Percentiles rank a stretch among this genome's conserved stretches.
Evolutionary conservation across 495 filamentous ascomycete species (phyloP).

Genomic region (Thozetella sp.): DNA sequence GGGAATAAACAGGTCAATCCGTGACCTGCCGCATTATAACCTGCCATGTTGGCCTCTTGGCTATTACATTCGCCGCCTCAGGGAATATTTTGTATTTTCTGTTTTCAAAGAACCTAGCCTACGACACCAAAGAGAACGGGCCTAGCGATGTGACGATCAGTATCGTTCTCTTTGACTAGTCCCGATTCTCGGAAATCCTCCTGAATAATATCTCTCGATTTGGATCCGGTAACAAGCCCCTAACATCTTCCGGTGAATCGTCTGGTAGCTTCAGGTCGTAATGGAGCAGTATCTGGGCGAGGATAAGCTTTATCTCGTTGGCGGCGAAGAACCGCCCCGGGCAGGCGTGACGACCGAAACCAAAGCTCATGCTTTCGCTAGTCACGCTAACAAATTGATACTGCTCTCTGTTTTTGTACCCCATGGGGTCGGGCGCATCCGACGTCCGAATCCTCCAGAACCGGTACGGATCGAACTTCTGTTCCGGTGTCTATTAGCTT

Average conservation of each 20-base stretch:
- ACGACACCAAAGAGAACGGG: too few relatives aligned
- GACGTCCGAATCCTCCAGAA: slow-evolving; percentile 38
- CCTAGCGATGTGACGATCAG: too few relatives aligned
- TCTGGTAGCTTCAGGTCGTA: slow-evolving; percentile 37
- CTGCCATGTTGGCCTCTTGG: too few relatives aligned
- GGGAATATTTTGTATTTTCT: too few relatives aligned
- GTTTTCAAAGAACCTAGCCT: too few relatives aligned
- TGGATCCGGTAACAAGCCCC: slow-evolving; percentile 14
- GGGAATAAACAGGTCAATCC: background rate
- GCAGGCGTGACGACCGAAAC: slow-evolving; percentile 45
- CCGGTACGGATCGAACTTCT: slow-evolving; percentile 53
- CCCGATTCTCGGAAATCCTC: too few relatives aligned
- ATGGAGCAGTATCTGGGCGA: slow-evolving; percentile 33
- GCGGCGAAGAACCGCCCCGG: slow-evolving; percentile 49
- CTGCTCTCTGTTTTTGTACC: slow-evolving; percentile 25
- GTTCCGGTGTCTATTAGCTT: background rate
- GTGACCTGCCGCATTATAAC: too few relatives aligned
- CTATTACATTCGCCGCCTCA: too few relatives aligned
- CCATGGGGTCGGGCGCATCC: slow-evolving; percentile 26
- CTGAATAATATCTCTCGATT: slow-evolving; percentile 19
- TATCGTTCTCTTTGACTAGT: too few relatives aligned
- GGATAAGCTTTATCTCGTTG: slow-evolving; percentile 42
- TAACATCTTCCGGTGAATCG: slow-evolving; percentile 15
- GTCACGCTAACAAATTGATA: slow-evolving; percentile 46
- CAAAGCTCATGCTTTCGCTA: slow-evolving; percentile 41